Percentiles rank a stretch among this genome's conserved stretches.
phyloP scores from a whole-genome alignment of 139 green algal genomes.

The Axilococcus clingmanii region DNA sequence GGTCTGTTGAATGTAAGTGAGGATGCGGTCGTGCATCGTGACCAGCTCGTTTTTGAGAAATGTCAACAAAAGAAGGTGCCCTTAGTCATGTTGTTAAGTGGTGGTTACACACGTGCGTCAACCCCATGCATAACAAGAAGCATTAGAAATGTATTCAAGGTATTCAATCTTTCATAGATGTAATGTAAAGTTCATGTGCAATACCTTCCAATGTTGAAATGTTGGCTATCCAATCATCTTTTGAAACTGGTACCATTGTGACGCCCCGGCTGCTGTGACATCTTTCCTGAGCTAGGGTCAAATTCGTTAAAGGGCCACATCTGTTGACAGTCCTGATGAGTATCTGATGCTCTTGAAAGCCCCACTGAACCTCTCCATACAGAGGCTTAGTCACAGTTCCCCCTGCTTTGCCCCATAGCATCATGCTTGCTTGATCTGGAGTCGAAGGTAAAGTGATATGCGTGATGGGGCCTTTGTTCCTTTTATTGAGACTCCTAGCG shows the following conservation, averaged over 20 bases:
- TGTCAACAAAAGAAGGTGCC: conserved; percentile 28
- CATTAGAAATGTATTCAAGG: conserved; percentile 1
- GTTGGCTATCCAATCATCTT: no score
- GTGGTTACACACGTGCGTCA: conserved; percentile 42
- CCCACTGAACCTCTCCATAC: no score
- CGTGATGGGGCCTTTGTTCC: background rate
- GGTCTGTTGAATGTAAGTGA: conserved; percentile 43
- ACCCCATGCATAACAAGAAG: conserved; percentile 5
- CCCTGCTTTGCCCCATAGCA: background rate
- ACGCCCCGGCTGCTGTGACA: no score
- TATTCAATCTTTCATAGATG: no score
- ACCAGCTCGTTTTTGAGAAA: conserved; percentile 51
- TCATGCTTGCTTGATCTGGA: conserved; percentile 1
- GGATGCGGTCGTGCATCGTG: conserved; percentile 33
- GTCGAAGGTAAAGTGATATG: background rate
- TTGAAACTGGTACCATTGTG: no score
- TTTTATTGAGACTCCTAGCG: background rate
- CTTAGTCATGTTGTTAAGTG: conserved; percentile 58
- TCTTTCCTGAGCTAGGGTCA: no score
- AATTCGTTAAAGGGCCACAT: no score
- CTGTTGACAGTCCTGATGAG: no score
- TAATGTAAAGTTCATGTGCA: no score
- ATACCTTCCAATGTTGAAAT: no score
- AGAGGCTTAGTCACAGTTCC: no score
- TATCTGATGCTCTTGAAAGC: no score